phyloP scores from a whole-genome alignment of 345 rosid species.

The Acer yangbiense region DNA sequence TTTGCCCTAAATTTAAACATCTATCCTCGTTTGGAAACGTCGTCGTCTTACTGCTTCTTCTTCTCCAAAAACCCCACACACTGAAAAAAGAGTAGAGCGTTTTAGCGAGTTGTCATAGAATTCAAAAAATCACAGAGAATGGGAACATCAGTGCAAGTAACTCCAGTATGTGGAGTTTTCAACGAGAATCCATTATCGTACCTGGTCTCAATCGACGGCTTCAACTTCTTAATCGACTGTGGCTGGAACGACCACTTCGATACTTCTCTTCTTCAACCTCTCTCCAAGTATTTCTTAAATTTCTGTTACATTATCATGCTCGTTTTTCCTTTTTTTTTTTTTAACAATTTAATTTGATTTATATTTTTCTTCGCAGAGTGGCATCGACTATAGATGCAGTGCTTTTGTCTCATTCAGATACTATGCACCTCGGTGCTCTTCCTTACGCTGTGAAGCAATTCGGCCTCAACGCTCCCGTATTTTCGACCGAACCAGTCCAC shows the following conservation, averaged over 20 bases:
- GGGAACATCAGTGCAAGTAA: constrained; percentile 96
- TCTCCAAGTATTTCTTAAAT: constrained; percentile 54
- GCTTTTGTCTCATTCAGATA: constrained; percentile 81
- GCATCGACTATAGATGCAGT: constrained; percentile 87
- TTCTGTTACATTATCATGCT: too few species aligned
- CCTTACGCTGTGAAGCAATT: constrained; percentile 90
- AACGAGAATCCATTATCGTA: constrained; percentile 91
- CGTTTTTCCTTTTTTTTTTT: background rate
- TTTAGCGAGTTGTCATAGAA: too few species aligned
- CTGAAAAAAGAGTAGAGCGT: background rate
- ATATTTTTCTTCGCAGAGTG: constrained; percentile 46
- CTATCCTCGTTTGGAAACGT: background rate
- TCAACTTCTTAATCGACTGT: constrained; percentile 87
- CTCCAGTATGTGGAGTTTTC: constrained; percentile 85
- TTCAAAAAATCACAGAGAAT: constrained; percentile 24
- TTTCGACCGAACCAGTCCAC: constrained; percentile 79
- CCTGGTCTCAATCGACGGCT: constrained; percentile 85
- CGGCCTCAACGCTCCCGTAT: constrained; percentile 87
- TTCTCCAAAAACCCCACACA: background rate
- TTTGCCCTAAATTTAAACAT: too few species aligned
- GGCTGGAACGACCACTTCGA: constrained; percentile 99
- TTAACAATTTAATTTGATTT: background rate
- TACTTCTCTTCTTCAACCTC: constrained; percentile 82
- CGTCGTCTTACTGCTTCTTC: background rate
- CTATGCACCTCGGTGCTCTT: constrained; percentile 91